Conservation (phyloP, 495 filamentous ascomycete species). For the Amphirosellinia nigrospora region DNA sequence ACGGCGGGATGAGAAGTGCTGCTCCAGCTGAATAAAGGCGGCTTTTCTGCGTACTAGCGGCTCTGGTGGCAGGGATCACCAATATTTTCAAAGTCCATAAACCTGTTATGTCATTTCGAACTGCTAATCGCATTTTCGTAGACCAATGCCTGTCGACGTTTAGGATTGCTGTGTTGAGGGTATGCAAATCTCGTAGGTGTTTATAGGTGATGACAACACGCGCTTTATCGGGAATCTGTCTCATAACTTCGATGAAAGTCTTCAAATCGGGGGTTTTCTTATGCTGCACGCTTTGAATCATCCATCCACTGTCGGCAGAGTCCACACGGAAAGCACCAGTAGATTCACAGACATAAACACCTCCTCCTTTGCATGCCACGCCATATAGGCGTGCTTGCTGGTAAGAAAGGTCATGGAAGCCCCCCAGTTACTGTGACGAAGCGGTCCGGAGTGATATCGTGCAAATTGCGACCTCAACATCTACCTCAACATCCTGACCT, state of each 20-base stretch:
- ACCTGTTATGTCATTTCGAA: constrained; percentile 88
- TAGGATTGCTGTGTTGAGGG: constrained; percentile 88
- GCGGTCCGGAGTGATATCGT: constrained; percentile 92
- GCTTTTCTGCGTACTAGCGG: constrained; percentile 75
- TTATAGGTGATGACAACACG: constrained; percentile 94
- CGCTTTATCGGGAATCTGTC: constrained; percentile 83
- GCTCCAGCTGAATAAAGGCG: constrained; percentile 88
- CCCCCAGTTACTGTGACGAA: constrained; percentile 91
- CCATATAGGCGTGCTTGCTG: constrained; percentile 94
- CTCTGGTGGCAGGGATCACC: constrained; percentile 77
- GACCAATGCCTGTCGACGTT: constrained; percentile 96
- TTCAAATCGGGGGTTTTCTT: constrained; percentile 85
- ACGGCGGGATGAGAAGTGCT: constrained; percentile 87
- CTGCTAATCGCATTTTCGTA: constrained; percentile 88
- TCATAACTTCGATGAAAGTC: constrained; percentile 91
- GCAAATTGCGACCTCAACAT: constrained; percentile 89
- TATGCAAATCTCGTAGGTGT: constrained; percentile 93
- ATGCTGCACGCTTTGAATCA: constrained; percentile 87
- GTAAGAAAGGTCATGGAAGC: constrained; percentile 96
- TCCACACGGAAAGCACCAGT: constrained; percentile 95
- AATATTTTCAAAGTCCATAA: constrained; percentile 92
- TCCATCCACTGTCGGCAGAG: constrained; percentile 86
- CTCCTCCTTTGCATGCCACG: constrained; percentile 77
- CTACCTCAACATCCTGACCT: constrained; percentile 84
- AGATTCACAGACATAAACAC: constrained; percentile 92